phyloP scores from a whole-genome alignment of 2,329 filamentous ascomycete genomes.

The Pseudogymnoascus pannorum region DNA sequence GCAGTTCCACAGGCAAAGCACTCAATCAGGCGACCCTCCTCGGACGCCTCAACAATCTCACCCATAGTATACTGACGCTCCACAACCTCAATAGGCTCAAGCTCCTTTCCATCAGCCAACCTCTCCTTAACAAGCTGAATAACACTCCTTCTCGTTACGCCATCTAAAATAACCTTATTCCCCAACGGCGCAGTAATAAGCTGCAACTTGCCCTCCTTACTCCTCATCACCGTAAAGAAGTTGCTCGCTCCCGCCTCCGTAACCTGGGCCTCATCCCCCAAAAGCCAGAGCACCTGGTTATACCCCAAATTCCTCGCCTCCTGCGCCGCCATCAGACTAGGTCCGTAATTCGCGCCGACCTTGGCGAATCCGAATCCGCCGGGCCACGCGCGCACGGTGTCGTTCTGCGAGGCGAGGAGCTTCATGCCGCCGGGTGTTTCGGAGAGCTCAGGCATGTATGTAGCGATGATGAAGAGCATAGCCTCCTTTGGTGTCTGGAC shows the following conservation, averaged over 20 bases:
- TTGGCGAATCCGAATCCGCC: conserved; percentile 91
- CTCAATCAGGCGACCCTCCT: conserved; percentile 73
- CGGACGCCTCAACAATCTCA: conserved; percentile 64
- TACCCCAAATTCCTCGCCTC: conserved; percentile 69
- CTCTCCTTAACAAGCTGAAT: conserved; percentile 63
- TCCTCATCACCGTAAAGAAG: conserved; percentile 79
- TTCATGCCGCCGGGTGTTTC: conserved; percentile 51
- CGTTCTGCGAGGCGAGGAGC: conserved; percentile 70
- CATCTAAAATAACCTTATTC: conserved; percentile 77
- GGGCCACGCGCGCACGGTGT: conserved; percentile 86
- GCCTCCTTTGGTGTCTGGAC: conserved; percentile 74
- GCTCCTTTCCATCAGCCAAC: conserved; percentile 36
- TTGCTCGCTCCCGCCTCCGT: conserved; percentile 91
- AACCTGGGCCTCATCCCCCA: conserved; percentile 67
- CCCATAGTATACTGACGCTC: conserved; percentile 78
- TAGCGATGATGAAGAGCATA: conserved; percentile 77
- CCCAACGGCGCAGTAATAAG: conserved; percentile 78
- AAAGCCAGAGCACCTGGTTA: conserved; percentile 91
- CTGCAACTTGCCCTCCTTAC: conserved; percentile 55
- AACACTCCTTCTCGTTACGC: conserved; percentile 77
- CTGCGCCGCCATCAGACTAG: conserved; percentile 67
- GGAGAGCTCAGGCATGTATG: conserved; percentile 50
- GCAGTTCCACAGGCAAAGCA: conserved; percentile 84
- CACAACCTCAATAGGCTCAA: conserved; percentile 58
- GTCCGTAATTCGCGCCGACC: conserved; percentile 89